Evolutionary conservation across 768 basidiomycete species (phyloP).

Genomic region (Suillus ampliporus): DNA sequence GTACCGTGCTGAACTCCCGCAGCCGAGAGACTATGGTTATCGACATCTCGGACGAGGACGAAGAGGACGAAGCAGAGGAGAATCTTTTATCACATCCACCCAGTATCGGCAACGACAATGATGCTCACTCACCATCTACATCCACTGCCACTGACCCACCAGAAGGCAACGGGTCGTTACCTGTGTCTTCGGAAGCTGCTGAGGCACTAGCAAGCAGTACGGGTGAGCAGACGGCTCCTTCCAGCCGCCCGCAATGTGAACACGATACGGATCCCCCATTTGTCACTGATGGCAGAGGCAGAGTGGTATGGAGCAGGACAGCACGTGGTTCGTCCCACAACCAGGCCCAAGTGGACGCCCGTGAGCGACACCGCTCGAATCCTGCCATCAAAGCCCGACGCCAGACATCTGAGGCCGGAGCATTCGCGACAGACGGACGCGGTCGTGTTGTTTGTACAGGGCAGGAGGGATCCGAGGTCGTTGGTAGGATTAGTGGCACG

Average conservation of each 20-base stretch:
- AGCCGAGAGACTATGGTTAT: constrained; percentile 35
- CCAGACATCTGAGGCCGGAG: constrained; percentile 21
- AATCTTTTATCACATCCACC: background rate
- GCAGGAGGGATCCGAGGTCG: constrained; percentile 24
- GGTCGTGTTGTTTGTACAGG: constrained; percentile 25
- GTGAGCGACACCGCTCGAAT: constrained; percentile 27
- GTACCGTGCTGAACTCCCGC: constrained; percentile 27
- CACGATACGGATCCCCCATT: constrained; percentile 54
- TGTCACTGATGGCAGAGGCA: constrained; percentile 67
- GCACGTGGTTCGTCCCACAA: constrained; percentile 28
- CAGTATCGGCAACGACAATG: background rate
- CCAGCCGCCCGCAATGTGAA: constrained; percentile 29
- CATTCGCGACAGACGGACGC: constrained; percentile 18
- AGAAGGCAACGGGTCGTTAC: constrained; percentile 8
- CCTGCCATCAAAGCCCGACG: constrained; percentile 21
- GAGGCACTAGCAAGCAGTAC: background rate
- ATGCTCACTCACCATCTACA: constrained; percentile 1
- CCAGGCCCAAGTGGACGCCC: constrained; percentile 26
- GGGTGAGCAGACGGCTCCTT: constrained; percentile 8
- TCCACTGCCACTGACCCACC: constrained; percentile 8
- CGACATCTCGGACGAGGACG: constrained; percentile 37
- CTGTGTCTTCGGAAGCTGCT: background rate
- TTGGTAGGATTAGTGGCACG: constrained; percentile 22
- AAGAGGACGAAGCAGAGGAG: constrained; percentile 22
- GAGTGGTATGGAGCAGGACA: constrained; percentile 53